Base-by-base conservation (phyloP, 805 yeast genomes). In the Yarrowia porcina region DNA sequence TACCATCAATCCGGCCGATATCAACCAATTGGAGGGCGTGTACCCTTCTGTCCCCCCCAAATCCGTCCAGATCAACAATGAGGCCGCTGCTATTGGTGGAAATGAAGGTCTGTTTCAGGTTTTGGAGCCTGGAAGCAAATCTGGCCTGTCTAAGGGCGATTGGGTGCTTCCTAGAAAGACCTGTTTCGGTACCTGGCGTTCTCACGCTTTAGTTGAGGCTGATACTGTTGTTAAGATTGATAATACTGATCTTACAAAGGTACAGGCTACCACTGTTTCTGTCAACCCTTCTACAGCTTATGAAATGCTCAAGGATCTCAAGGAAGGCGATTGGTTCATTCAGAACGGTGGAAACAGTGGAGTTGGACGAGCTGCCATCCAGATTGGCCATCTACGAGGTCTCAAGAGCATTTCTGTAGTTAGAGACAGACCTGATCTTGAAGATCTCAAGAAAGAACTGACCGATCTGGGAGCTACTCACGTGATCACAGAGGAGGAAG, bases 331-430 rank as follows among this genome's bases (percentile, higher is more conserved):
- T 73, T 94, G 97, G 96, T 83, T 94, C 66, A 85, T 94, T 66
- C 98, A 94, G 76, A 94, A 93, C 70, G 99, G 97, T 32, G 98
- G 97, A 35, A 94, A 90, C 67, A 90, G 97, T 8, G 96, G 94
- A 28, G 99, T 94, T 11, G 97, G 97, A 6, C 85, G 90, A 68
- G 86, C 88, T 68, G 98, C 96, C 8, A 81, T 90, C 54, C 99
- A 94, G 75, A 83, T 94, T 61, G 97, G 89, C 30, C 83, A 83
- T 67, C 78, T 85, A 28, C 79, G 87, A 73, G 97, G 96, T 1
- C 75, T 86, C 71, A 90, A 90, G 69, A 90, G 96, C 11, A 82
- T 94, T 67, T 86, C 89, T 65, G 94, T 94, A 47, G 88, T 94
- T 57, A 85, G 99, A 74, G 89, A 90, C 70, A 83, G 98, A 68